phyloP scores from a whole-genome alignment of 1,139 yeast genomes.

The Scheffersomyces insectosa region DNA sequence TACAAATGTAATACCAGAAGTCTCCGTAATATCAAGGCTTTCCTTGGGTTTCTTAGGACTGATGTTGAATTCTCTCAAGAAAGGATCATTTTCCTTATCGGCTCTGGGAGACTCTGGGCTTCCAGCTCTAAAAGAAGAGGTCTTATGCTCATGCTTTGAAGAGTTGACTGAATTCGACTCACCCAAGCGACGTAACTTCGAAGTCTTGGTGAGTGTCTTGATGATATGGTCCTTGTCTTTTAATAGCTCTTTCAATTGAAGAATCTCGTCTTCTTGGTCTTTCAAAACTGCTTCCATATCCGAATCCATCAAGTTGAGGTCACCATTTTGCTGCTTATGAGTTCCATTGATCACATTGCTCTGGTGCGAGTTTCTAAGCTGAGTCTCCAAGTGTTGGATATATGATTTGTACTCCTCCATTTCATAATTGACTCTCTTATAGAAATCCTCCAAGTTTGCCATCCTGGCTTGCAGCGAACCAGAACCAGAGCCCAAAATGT shows the following conservation, averaged over 20 bases:
- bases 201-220: slow-evolving; percentile 65
- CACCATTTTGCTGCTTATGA: slow-evolving; percentile 22
- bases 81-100: slow-evolving; percentile 5
- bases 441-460: slow-evolving; percentile 49
- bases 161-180: slow-evolving; percentile 31
- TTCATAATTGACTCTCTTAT: slow-evolving; percentile 46
- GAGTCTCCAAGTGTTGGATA: slow-evolving; percentile 61
- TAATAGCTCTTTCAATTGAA: slow-evolving; percentile 60
- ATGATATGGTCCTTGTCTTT: slow-evolving; percentile 77
- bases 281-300: slow-evolving; percentile 31
- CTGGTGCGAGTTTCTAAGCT: slow-evolving; percentile 37
- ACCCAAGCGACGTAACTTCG: slow-evolving; percentile 50
- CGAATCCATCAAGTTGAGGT: background rate
- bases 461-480: slow-evolving; percentile 42
- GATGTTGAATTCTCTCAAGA: slow-evolving; percentile 16
- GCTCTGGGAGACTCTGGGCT: background rate
- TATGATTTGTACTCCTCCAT: slow-evolving; percentile 66
- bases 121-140: background rate
- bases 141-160: background rate
- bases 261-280: slow-evolving; percentile 72
- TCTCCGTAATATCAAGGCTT: slow-evolving; percentile 1
- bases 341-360: slow-evolving; percentile 17
- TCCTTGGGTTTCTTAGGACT: slow-evolving; percentile 18
- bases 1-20: background rate
- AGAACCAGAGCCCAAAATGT: slow-evolving; percentile 41